Base-by-base conservation (phyloP, 2,329 filamentous ascomycete genomes). In the Beauveria australis region DNA sequence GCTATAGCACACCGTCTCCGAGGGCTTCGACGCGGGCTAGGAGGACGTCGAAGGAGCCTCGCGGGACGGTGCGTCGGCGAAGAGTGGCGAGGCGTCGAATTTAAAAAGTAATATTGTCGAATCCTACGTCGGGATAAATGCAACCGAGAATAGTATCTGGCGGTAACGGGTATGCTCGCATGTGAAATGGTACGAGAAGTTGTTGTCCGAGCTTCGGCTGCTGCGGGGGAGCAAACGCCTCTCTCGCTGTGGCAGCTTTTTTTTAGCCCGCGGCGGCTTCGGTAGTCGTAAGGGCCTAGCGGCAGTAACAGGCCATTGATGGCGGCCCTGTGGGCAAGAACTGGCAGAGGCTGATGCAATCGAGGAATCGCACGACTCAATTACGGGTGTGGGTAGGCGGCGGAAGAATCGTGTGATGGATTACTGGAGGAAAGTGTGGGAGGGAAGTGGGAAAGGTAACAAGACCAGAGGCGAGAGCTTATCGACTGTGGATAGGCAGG, bases 271-370 rank as follows among this genome's bases (percentile, higher is more conserved):
- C 72, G 67, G 77, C 72, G 78, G 78, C 78, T 78, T 81, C 26
- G 10, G 14, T 26, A 26, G 22, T 73, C 70, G 72, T 69, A 37
- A 16, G 12, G 14, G 14, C 33, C 77, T 83, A 84, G 72, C 78
- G 76, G 74, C 78, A 78, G 75, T 78, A 74, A 73, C 77, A 75
- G 79, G 78, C 78, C 82, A 79, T 70, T 26, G 33, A 28, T 22
- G 14, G 16, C 12, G 19, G 44, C 44, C 9, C 26, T 18, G 26
- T 2, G 8, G 19, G 30, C 9, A 22, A 5, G 12, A 37, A n/a
- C 19, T 2, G 44, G 18, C 55, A 16, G 16, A 14, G 8, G 18
- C 9, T 19, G 30, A 41, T 19, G 30, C 24, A 40, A 26, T 19
- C 22, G 46, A 43, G 24, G 8, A 51, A 24, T 8, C 2, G 55